Evolutionary conservation across 176 grass and related monocot species (phyloP).

Genomic region (Oryza nivara): DNA sequence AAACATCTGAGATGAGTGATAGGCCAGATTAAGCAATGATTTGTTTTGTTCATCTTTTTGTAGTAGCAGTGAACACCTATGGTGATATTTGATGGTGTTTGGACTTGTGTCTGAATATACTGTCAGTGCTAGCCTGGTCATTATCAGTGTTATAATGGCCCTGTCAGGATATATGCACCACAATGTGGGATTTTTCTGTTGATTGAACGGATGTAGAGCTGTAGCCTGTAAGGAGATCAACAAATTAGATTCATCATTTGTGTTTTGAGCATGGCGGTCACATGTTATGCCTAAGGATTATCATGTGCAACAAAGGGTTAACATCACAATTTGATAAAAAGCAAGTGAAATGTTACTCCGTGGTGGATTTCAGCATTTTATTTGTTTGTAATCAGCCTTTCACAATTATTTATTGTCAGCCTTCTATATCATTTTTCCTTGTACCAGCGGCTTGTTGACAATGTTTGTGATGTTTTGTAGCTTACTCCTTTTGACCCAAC

Average conservation of each 20-base stretch:
- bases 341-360: neutral
- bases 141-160: neutral
- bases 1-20: neutral
- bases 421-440: neutral
- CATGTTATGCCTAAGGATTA: neutral
- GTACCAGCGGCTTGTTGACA: neutral
- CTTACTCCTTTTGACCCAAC: constrained; percentile 85
- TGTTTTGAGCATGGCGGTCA: neutral
- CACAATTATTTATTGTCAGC: neutral
- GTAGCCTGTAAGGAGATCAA: neutral
- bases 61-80: neutral
- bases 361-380: neutral
- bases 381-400: neutral
- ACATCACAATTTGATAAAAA: neutral
- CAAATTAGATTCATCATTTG: neutral
- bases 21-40: neutral
- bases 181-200: neutral
- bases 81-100: neutral
- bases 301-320: neutral
- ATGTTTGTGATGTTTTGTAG: constrained; percentile 43
- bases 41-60: neutral
- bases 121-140: neutral
- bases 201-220: neutral
- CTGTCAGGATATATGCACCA: neutral
- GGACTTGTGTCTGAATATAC: neutral